phyloP scores from a whole-genome alignment of 1,284 basidiomycete species.

The Marasmius oreades region DNA sequence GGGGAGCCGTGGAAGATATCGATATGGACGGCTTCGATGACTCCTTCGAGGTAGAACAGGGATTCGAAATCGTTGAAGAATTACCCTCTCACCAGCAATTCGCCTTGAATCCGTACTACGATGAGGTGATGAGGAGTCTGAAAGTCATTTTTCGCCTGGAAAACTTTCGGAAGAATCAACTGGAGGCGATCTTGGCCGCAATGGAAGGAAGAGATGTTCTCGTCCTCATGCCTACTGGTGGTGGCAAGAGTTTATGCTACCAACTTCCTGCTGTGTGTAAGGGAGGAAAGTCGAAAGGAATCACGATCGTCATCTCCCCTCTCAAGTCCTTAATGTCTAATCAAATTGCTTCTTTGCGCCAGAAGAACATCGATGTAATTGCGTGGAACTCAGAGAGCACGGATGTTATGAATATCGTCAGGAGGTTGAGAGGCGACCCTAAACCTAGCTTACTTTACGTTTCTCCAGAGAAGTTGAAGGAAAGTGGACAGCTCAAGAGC shows the following conservation, averaged over 20 bases:
- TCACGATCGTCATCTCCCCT: slow-evolving; percentile 91
- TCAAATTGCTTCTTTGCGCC: slow-evolving; percentile 74
- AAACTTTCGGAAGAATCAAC: slow-evolving; percentile 80
- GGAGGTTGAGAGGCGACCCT: slow-evolving; percentile 36
- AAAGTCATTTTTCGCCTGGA: slow-evolving; percentile 65
- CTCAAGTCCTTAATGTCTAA: slow-evolving; percentile 90
- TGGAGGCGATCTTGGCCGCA: slow-evolving; percentile 82
- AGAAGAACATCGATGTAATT: slow-evolving; percentile 69
- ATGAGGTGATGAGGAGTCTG: slow-evolving; percentile 63
- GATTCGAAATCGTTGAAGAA: slow-evolving; percentile 8
- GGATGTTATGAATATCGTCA: slow-evolving; percentile 38
- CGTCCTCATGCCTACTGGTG: slow-evolving; percentile 96
- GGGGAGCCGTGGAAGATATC: background rate
- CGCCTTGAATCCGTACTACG: slow-evolving; percentile 40
- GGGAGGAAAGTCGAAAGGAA: slow-evolving; percentile 69
- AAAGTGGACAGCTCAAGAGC: slow-evolving; percentile 53
- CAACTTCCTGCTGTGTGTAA: slow-evolving; percentile 86
- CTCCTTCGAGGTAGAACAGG: background rate
- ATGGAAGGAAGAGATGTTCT: slow-evolving; percentile 86
- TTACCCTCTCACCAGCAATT: slow-evolving; percentile 18
- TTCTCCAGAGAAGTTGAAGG: slow-evolving; percentile 88
- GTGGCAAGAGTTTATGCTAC: slow-evolving; percentile 88
- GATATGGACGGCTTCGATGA: background rate
- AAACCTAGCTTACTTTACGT: slow-evolving; percentile 79
- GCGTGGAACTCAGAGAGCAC: slow-evolving; percentile 67